phyloP scores from a whole-genome alignment of 1,284 basidiomycete genomes.

The Boletellus sp. region DNA sequence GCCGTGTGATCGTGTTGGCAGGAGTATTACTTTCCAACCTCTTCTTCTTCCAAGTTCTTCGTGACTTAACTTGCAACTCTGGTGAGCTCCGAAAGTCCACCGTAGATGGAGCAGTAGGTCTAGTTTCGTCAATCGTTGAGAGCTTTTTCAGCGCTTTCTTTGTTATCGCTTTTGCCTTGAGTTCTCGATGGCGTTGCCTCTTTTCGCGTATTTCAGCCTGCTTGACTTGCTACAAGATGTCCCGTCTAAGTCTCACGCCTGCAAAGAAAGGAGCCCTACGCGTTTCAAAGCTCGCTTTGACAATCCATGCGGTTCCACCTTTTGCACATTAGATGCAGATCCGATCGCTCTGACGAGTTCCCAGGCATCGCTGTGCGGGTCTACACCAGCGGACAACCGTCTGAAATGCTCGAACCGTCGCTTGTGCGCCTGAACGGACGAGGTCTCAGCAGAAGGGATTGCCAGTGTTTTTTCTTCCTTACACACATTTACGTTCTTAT shows the following conservation, averaged over 20 bases:
- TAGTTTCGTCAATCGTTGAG: neutral
- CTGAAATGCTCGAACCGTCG: conserved; percentile 55
- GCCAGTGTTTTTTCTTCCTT: neutral
- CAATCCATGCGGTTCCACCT: conserved; percentile 3
- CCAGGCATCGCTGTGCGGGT: conserved; percentile 46
- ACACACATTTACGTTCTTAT: conserved; percentile 68
- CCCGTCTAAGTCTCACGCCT: conserved; percentile 1
- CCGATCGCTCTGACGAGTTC: conserved; percentile 40
- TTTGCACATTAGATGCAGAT: conserved; percentile 9
- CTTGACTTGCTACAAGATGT: conserved; percentile 40
- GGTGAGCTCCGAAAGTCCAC: neutral
- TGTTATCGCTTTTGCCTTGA: conserved; percentile 28
- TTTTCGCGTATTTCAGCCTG: conserved; percentile 37
- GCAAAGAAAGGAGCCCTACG: conserved; percentile 32
- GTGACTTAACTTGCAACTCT: neutral
- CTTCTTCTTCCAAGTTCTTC: conserved; percentile 16
- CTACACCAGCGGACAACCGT: conserved; percentile 35
- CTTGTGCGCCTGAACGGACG: conserved; percentile 50
- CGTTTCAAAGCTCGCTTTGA: conserved; percentile 61
- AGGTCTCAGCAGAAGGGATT: conserved; percentile 16
- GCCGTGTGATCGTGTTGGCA: neutral
- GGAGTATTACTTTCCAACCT: conserved; percentile 7
- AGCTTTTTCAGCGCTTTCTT: conserved; percentile 20
- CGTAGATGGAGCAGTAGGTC: neutral
- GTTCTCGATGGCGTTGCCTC: conserved; percentile 37